These are phyloP conservation scores for Passalora sequoiae DNA, from an alignment of 2,329 filamentous ascomycete genomes.

Conservation along the genomic window DNA sequence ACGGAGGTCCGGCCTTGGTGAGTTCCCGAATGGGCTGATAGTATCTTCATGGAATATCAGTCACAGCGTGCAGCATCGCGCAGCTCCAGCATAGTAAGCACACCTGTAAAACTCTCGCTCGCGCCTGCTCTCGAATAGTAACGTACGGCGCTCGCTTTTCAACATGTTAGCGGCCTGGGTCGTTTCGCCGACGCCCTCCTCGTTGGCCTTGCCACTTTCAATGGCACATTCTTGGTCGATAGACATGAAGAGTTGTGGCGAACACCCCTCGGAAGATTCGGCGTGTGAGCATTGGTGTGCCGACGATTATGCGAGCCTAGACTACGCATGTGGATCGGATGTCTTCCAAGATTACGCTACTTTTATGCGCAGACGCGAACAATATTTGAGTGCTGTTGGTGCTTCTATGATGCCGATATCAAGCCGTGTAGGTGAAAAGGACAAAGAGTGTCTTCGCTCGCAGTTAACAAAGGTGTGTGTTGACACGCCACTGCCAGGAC, in stretches of 20 bases:
- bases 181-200: slow-evolving; percentile 11
- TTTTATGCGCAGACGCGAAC: too few species aligned
- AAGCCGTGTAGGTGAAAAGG: too few species aligned
- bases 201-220: background rate
- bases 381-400: too few species aligned
- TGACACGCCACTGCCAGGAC: background rate
- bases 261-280: background rate
- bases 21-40: slow-evolving; percentile 27
- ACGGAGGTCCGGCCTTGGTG: slow-evolving; percentile 24
- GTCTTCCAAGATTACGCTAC: too few species aligned
- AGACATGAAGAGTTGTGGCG: background rate
- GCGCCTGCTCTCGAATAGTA: slow-evolving; percentile 25
- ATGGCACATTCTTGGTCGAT: slow-evolving; percentile 1
- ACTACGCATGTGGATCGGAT: too few species aligned
- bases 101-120: slow-evolving; percentile 32
- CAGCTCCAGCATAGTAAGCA: slow-evolving; percentile 4
- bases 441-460: too few species aligned
- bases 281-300: background rate
- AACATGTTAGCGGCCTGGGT: slow-evolving; percentile 6
- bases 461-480: background rate
- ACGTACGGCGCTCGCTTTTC: slow-evolving; percentile 13
- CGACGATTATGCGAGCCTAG: slow-evolving; percentile 1
- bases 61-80: background rate
- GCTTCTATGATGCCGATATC: too few species aligned
- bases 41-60: slow-evolving; percentile 18